Percentiles rank a stretch among this genome's conserved stretches.
Conservation (phyloP, 768 basidiomycete species). For the Gymnopilus dilepis region DNA sequence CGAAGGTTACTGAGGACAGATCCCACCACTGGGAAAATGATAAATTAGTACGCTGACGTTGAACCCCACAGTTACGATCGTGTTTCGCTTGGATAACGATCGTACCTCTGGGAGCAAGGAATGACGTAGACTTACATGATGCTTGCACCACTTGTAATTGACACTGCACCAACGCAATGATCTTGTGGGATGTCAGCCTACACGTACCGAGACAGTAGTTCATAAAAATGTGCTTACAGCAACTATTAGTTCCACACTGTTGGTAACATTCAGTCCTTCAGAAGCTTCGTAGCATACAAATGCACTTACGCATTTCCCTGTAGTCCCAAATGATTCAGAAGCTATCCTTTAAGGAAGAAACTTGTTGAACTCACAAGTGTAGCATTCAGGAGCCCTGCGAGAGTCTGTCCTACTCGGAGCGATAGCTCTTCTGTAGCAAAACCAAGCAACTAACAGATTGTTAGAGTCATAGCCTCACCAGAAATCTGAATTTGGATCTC, state of each 20-base stretch:
- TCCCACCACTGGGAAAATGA: slow-evolving; percentile 68
- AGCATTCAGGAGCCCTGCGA: slow-evolving; percentile 86
- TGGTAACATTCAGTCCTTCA: slow-evolving; percentile 21
- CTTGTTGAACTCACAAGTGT: slow-evolving; percentile 61
- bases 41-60: slow-evolving; percentile 16
- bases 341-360: neutral
- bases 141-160: slow-evolving; percentile 81
- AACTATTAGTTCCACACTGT: slow-evolving; percentile 74
- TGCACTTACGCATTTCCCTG: slow-evolving; percentile 56
- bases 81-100: neutral
- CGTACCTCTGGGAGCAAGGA: neutral
- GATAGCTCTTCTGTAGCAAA: slow-evolving; percentile 90
- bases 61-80: neutral
- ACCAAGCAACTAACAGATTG: slow-evolving; percentile 61
- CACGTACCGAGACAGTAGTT: neutral
- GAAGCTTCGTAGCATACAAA: neutral
- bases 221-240: slow-evolving; percentile 61
- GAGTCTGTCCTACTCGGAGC: slow-evolving; percentile 79
- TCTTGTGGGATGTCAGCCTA: slow-evolving; percentile 34
- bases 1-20: slow-evolving; percentile 85
- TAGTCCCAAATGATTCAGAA: slow-evolving; percentile 6
- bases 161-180: slow-evolving; percentile 54
- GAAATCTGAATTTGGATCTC: slow-evolving; percentile 1
- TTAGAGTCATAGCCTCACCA: neutral
- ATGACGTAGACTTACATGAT: slow-evolving; percentile 57